Base-by-base conservation (phyloP, 2,329 filamentous ascomycete genomes). In the Arthrobotrys iridis region DNA sequence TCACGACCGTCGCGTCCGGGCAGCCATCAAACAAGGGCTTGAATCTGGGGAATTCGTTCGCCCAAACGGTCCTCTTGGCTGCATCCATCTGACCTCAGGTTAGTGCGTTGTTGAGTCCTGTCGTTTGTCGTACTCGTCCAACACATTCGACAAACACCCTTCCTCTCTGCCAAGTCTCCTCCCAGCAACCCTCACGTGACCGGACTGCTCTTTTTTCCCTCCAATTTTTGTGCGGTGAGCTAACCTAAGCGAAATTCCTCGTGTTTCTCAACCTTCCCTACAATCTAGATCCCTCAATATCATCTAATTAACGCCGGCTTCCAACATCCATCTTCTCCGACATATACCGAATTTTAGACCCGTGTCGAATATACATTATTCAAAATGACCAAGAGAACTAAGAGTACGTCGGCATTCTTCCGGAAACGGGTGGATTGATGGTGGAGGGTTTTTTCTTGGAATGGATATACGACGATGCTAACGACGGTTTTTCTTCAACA, bases 321-420 rank as follows among this genome's bases (percentile, higher is more conserved):
- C 24, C 62, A 41, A 67, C 58, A 6, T 77, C 77, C 48, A 35
- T 37, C 28, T 33, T 10, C 28, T 18, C 76, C 70, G 67, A 74
- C 78, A 81, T 77, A 79, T 57, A 64, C 82, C 22, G 35, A 52
- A 45, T 58, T 41, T 26, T 52, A 48, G 62, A 35, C 37, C 26
- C 40, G 35, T 67, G 18, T 52, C 46, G 33, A 59, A 67, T 63
- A 76, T 72, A 76, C 40, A 78, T 77, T 83, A 83, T 85, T 84
- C 88, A 93, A 90, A 86, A 95, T 95, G 91, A 93, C 92, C 85
- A 94, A 95, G 89, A 90, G 93, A 88, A 96, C 93, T 80, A 96
- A 92, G 91, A 96, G 79, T 80, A 76, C 70, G 79, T 72, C 48
- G 48, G 37, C 45, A 57, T 50, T 65, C 20, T 18, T 24, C 22